Evolutionary conservation across 1,284 basidiomycete genomes (phyloP).

Genomic region (Ganoderma sinense): DNA sequence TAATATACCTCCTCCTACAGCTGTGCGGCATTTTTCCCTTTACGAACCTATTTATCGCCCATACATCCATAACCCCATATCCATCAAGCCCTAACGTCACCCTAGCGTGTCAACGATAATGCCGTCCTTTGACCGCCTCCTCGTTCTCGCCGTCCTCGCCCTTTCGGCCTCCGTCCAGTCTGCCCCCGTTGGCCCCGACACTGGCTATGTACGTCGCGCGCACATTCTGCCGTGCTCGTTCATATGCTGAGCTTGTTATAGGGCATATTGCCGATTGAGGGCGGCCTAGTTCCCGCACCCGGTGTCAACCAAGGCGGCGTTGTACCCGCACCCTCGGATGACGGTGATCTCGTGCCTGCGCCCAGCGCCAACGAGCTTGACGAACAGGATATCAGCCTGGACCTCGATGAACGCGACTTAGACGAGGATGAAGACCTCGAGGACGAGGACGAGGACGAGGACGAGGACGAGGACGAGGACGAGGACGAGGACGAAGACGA

Average conservation of each 20-base stretch:
- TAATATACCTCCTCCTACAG: not conserved
- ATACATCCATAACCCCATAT: not conserved
- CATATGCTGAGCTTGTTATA: not conserved
- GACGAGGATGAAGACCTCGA: not conserved
- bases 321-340: not conserved
- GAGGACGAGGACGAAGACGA: not conserved
- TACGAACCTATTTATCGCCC: not conserved
- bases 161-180: not conserved
- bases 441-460: not conserved
- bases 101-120: not conserved
- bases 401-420: not conserved
- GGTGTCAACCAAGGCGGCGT: not conserved
- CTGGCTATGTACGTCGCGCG: not conserved
- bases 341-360: not conserved
- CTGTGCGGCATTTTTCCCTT: constrained; percentile 1
- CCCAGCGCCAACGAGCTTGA: not conserved
- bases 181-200: not conserved
- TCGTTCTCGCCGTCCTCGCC: not conserved
- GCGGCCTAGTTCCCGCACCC: not conserved
- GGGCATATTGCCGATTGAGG: not conserved
- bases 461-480: not conserved
- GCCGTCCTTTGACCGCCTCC: not conserved
- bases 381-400: not conserved
- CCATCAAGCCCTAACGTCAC: not conserved
- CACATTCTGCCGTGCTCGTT: not conserved